Evolutionary conservation across 805 yeast species (phyloP).

Genomic region (Lipomyces mesembrius): DNA sequence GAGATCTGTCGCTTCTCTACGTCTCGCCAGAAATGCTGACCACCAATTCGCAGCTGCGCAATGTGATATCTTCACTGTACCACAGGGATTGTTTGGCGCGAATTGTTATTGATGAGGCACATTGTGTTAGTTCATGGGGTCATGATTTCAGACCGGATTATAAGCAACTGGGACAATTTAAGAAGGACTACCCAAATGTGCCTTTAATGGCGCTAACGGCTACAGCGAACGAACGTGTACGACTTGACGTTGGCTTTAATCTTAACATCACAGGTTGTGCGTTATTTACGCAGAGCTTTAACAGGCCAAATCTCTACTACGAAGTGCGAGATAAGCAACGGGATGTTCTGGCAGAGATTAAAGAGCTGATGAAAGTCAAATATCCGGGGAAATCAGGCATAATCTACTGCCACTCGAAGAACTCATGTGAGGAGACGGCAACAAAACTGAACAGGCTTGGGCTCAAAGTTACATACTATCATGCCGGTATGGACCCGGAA

Average conservation of each 20-base stretch:
- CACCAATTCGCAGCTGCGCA: conserved; percentile 69
- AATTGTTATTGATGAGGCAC: conserved; percentile 95
- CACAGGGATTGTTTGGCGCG: conserved; percentile 68
- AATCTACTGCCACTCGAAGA: conserved; percentile 89
- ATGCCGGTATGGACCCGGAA: conserved; percentile 90
- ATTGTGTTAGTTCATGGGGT: conserved; percentile 98
- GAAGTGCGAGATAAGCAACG: conserved; percentile 71
- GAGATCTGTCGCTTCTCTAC: conserved; percentile 75
- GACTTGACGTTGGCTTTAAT: conserved; percentile 82
- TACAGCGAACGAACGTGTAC: conserved; percentile 90
- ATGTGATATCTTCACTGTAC: conserved; percentile 63
- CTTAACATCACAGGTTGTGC: conserved; percentile 60
- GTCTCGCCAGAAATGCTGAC: conserved; percentile 94
- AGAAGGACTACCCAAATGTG: conserved; percentile 70
- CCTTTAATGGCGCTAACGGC: conserved; percentile 98
- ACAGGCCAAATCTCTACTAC: conserved; percentile 82
- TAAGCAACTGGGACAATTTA: conserved; percentile 75
- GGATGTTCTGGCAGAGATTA: conserved; percentile 61
- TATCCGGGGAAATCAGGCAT: conserved; percentile 75
- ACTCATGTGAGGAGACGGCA: conserved; percentile 82
- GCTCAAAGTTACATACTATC: conserved; percentile 73
- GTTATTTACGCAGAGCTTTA: conserved; percentile 86
- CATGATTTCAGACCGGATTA: conserved; percentile 98
- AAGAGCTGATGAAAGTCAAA: conserved; percentile 56
- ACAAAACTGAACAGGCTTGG: conserved; percentile 62